Conservation (phyloP, 208 protist species). For the Leishmania lainsoni region DNA sequence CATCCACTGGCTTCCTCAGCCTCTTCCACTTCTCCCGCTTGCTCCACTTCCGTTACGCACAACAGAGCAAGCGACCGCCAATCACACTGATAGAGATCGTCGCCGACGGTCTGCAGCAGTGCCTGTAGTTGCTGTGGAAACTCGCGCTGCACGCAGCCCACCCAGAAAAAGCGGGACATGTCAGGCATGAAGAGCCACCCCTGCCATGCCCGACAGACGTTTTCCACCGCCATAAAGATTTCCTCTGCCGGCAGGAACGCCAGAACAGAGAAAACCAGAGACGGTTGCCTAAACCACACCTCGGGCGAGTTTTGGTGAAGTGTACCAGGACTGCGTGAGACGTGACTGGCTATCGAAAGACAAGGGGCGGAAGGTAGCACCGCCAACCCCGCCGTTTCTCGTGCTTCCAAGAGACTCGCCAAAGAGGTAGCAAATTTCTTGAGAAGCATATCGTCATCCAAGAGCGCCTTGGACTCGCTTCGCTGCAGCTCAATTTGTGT, state of each 20-base stretch:
- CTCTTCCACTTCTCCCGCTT: neutral
- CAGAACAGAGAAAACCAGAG: constrained; percentile 61
- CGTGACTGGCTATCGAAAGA: neutral
- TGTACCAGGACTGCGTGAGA: too few species aligned
- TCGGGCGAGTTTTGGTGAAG: neutral
- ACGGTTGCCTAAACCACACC: constrained; percentile 27
- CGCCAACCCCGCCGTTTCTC: constrained; percentile 6
- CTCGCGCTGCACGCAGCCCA: constrained; percentile 74
- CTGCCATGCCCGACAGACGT: constrained; percentile 68
- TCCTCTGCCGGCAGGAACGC: constrained; percentile 65
- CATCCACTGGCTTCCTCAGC: constrained; percentile 8
- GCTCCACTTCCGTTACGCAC: constrained; percentile 45
- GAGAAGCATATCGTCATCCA: constrained; percentile 51
- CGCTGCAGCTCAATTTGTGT: constrained; percentile 32
- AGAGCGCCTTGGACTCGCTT: constrained; percentile 37
- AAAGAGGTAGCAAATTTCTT: constrained; percentile 51
- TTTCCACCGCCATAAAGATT: constrained; percentile 55
- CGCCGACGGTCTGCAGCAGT: constrained; percentile 42
- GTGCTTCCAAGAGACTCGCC: constrained; percentile 21
- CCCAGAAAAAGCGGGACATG: constrained; percentile 69
- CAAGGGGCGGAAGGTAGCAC: neutral
- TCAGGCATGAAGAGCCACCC: constrained; percentile 53
- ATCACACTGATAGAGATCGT: constrained; percentile 52
- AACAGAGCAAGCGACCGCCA: constrained; percentile 82
- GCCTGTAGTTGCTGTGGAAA: constrained; percentile 48